phyloP scores from a whole-genome alignment of 257 asterid genomes.

The Jacaranda copaia region DNA sequence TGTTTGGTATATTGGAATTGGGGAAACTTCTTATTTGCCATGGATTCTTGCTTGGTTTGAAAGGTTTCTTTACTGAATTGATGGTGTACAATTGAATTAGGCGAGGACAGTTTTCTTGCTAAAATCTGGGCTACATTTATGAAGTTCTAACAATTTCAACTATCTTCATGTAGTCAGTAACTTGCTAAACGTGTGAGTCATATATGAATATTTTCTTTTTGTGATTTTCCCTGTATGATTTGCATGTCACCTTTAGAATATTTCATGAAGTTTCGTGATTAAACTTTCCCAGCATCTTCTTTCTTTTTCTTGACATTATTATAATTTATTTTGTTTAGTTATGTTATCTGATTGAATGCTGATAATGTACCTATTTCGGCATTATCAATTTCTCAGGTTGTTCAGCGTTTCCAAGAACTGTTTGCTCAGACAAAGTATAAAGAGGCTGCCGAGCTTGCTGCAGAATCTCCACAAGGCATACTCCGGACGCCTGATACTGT shows the following conservation, averaged over 20 bases:
- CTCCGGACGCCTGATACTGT: conserved; percentile 81
- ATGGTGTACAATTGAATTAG: conserved; percentile 12
- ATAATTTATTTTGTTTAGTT: not conserved
- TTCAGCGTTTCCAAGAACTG: conserved; percentile 89
- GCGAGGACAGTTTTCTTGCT: not conserved
- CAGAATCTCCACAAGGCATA: conserved; percentile 83
- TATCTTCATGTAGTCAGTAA: conserved; percentile 12
- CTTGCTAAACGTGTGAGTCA: not conserved
- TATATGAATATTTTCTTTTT: conserved; percentile 2
- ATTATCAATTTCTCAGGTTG: conserved; percentile 66
- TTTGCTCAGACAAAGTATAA: conserved; percentile 82
- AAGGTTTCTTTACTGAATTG: conserved; percentile 20
- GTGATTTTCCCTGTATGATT: conserved; percentile 19
- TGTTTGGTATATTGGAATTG: not conserved
- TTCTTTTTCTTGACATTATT: not conserved
- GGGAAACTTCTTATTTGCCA: not conserved
- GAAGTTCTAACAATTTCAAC: conserved; percentile 3
- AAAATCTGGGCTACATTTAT: not conserved
- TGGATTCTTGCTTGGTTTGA: conserved; percentile 13
- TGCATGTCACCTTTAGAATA: not conserved
- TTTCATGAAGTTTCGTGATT: conserved; percentile 1
- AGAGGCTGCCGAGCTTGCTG: conserved; percentile 85
- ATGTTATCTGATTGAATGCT: conserved; percentile 12
- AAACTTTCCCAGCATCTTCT: not conserved
- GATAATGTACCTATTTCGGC: not conserved